phyloP scores from a whole-genome alignment of 257 asterid species.

The Cynanchum wilfordii region DNA sequence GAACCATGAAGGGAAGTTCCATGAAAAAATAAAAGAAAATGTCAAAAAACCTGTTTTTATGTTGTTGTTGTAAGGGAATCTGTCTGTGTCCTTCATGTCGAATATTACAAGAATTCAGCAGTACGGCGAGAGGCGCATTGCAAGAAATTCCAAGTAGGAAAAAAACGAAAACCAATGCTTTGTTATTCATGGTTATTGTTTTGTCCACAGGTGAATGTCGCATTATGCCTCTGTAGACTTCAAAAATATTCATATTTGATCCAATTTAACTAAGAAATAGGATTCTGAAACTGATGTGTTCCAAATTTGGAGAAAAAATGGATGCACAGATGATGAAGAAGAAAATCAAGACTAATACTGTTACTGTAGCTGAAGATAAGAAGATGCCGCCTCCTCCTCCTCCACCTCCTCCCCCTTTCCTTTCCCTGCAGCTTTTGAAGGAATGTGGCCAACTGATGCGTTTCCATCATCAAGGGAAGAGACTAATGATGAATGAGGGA shows the following conservation, averaged over 20 bases:
- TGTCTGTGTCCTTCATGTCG: neutral
- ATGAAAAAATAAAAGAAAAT: too few species aligned
- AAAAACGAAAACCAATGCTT: neutral
- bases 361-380: neutral
- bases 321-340: neutral
- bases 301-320: slow-evolving; percentile 4
- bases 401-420: neutral
- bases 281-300: neutral
- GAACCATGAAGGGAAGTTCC: too few species aligned
- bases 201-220: neutral
- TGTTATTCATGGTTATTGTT: neutral
- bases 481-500: neutral
- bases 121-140: too few species aligned
- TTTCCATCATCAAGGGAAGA: neutral
- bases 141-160: too few species aligned
- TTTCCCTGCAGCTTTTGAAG: slow-evolving; percentile 8
- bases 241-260: too few species aligned
- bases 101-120: neutral
- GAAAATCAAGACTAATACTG: neutral
- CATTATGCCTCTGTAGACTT: too few species aligned
- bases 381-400: neutral
- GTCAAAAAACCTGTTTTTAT: too few species aligned
- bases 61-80: too few species aligned
- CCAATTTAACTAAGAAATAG: neutral
- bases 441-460: neutral